A percentile compares a stretch with the other conserved stretches of the same genome.
phyloP scores from a whole-genome alignment of 495 filamentous ascomycete genomes.

The Pyrenula aspistea region DNA sequence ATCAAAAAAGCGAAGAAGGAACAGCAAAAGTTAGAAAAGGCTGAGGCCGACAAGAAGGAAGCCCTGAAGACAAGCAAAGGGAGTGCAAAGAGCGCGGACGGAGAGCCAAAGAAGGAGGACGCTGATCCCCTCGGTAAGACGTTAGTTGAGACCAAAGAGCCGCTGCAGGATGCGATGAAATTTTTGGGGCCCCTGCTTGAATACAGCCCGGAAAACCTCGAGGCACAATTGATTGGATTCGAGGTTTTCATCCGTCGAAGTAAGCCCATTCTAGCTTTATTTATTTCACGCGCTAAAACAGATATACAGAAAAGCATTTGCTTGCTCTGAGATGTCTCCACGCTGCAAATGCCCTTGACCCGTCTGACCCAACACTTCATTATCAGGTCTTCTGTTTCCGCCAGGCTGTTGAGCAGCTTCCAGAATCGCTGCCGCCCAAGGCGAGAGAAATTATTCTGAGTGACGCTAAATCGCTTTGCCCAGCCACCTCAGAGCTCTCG shows the following conservation, averaged over 20 bases:
- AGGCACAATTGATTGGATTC: slow-evolving; percentile 74
- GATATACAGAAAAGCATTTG: slow-evolving; percentile 59
- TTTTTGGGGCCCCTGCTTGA: slow-evolving; percentile 73
- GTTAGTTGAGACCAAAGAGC: slow-evolving; percentile 66
- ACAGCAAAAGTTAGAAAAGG: slow-evolving; percentile 69
- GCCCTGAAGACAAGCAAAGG: slow-evolving; percentile 37
- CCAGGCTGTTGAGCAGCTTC: slow-evolving; percentile 41
- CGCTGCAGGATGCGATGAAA: slow-evolving; percentile 76
- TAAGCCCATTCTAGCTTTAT: slow-evolving; percentile 29
- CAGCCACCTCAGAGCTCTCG: slow-evolving; percentile 42
- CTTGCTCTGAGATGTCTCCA: slow-evolving; percentile 78
- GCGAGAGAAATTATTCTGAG: slow-evolving; percentile 53
- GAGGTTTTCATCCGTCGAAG: slow-evolving; percentile 74
- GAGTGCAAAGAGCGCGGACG: slow-evolving; percentile 34
- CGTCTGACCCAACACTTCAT: slow-evolving; percentile 63
- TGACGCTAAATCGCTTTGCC: slow-evolving; percentile 48
- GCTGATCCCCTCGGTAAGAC: slow-evolving; percentile 72
- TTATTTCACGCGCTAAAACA: slow-evolving; percentile 9
- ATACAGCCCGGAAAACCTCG: slow-evolving; percentile 67
- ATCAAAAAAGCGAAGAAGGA: slow-evolving; percentile 93
- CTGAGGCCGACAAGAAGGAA: slow-evolving; percentile 71
- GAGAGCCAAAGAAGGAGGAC: slow-evolving; percentile 66
- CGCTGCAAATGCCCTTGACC: slow-evolving; percentile 55
- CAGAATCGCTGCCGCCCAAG: slow-evolving; percentile 44
- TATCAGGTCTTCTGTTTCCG: slow-evolving; percentile 64